A percentile compares a stretch with the other conserved stretches of the same genome.
These are phyloP conservation scores for Kurtzmaniella cleridarum DNA, from an alignment of 805 yeast genomes.

Conservation along the genomic window DNA sequence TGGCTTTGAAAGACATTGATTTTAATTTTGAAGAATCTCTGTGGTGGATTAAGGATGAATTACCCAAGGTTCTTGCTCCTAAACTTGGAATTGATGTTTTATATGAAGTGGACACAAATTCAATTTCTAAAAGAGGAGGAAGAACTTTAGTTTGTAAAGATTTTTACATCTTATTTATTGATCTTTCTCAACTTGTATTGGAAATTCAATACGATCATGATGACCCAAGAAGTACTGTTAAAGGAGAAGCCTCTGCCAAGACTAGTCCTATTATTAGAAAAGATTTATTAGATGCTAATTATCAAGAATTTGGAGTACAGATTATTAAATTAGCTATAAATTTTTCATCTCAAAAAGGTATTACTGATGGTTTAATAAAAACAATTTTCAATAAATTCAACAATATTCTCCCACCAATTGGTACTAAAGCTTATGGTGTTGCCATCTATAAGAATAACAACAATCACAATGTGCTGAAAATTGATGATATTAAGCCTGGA, in stretches of 20 bases:
- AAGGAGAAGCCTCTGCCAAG: conserved; percentile 21
- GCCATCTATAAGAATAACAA: conserved; percentile 51
- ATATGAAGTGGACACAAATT: conserved; percentile 61
- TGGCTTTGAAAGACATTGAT: conserved; percentile 18
- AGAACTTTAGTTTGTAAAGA: conserved; percentile 48
- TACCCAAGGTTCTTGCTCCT: conserved; percentile 48
- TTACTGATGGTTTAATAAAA: conserved; percentile 17
- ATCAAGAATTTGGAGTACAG: conserved; percentile 46
- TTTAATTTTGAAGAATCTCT: conserved; percentile 17
- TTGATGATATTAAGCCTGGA: conserved; percentile 71
- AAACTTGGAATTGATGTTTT: conserved; percentile 45
- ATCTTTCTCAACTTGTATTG: conserved; percentile 61
- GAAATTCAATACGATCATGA: conserved; percentile 50
- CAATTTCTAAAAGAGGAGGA: conserved; percentile 53
- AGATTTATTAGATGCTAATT: conserved; percentile 44
- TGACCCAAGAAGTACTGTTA: conserved; percentile 50
- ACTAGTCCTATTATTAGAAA: conserved; percentile 43
- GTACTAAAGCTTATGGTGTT: conserved; percentile 68
- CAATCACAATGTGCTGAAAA: conserved; percentile 37
- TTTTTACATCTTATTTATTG: conserved; percentile 67
- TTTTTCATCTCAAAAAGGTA: conserved; percentile 10
- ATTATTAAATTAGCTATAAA: conserved; percentile 34
- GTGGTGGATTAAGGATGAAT: conserved; percentile 66
- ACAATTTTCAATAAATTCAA: conserved; percentile 15
- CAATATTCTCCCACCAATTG: conserved; percentile 50